These are phyloP conservation scores for Trichoderma atroviride DNA, from an alignment of 2,329 filamentous ascomycete species.

Conservation along the genomic window DNA sequence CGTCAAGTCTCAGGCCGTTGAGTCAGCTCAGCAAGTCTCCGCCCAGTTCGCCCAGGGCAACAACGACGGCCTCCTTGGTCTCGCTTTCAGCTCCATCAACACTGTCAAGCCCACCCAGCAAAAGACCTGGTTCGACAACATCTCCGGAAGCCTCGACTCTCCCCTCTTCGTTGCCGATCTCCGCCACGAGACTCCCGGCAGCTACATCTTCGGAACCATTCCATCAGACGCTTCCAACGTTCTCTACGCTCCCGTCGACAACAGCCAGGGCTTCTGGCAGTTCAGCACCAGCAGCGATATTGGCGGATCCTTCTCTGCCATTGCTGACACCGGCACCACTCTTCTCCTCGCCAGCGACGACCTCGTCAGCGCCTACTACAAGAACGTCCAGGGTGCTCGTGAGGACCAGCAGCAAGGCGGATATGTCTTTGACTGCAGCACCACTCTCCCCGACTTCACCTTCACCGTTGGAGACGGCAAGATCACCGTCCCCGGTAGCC, in stretches of 20 bases:
- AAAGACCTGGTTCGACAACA: constrained; percentile 48
- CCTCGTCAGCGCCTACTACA: constrained; percentile 54
- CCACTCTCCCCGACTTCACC: constrained; percentile 50
- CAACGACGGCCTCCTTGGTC: constrained; percentile 50
- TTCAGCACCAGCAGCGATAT: constrained; percentile 32
- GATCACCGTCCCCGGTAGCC: constrained; percentile 56
- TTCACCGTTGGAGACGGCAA: constrained; percentile 60
- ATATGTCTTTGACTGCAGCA: constrained; percentile 49
- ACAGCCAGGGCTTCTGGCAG: constrained; percentile 65
- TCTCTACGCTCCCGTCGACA: constrained; percentile 63
- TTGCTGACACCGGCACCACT: constrained; percentile 64
- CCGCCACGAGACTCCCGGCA: constrained; percentile 53
- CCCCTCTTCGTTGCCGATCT: constrained; percentile 70
- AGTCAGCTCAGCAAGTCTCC: constrained; percentile 47
- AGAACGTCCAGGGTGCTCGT: constrained; percentile 41
- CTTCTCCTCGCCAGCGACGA: constrained; percentile 60
- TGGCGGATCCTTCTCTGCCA: constrained; percentile 43
- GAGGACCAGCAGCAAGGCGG: constrained; percentile 47
- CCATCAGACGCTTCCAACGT: constrained; percentile 61
- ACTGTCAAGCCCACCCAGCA: constrained; percentile 45
- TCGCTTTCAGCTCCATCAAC: constrained; percentile 49
- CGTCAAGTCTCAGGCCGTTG: constrained; percentile 47
- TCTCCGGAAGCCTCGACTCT: constrained; percentile 28
- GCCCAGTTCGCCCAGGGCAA: constrained; percentile 42
- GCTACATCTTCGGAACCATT: constrained; percentile 75